Base-by-base conservation (phyloP, 2,329 filamentous ascomycete genomes). In the Colletotrichum siamense region DNA sequence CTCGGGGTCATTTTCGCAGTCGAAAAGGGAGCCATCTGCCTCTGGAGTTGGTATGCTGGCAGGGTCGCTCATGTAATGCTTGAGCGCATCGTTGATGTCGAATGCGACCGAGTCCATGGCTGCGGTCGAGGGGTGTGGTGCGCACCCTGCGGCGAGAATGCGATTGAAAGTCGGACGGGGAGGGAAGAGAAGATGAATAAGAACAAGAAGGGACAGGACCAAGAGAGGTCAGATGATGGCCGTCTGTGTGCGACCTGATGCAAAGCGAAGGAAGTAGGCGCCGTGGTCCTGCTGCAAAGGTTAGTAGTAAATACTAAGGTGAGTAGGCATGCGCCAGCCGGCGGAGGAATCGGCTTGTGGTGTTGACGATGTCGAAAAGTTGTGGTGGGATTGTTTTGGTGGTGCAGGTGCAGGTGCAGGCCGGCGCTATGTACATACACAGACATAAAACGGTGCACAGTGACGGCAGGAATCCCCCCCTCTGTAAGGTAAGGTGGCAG, bases 51-150 rank as follows among this genome's bases (percentile, higher is more conserved):
- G 89, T 72, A 99, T 94, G 52, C 92, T 91, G 62, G 93, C 89
- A 10, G 97, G 96, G 84, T 99, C 96, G 86, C 95, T 98, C 91
- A 98, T 95, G 87, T 98, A 99, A 84, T 95, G 92, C 89, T 98
- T 98, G 85, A 99, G 94, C 79, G 96, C 95, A 88, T 98, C 94
- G 85, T 98, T 98, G 86, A 99, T 95, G 85, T 99, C 95, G 87
- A 99, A 99, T 82, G 94, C 91, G 84, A 96, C 91, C 88, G 94
- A 94, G 82, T 89, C 94, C 93, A 94, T 94, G 84, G 79, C 85
- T 81, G 84, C 82, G 81, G 80, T 79, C 75, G 69, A 52, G 70
- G 22, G 26, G 59, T 22, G 69, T 64, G 59, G 59, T 74, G 74
- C 70, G 73, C 76, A 76, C 74, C 77, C 63, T 24, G 22, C 13